phyloP scores from a whole-genome alignment of 1,284 basidiomycete genomes.

The Paramarasmius palmivorus region DNA sequence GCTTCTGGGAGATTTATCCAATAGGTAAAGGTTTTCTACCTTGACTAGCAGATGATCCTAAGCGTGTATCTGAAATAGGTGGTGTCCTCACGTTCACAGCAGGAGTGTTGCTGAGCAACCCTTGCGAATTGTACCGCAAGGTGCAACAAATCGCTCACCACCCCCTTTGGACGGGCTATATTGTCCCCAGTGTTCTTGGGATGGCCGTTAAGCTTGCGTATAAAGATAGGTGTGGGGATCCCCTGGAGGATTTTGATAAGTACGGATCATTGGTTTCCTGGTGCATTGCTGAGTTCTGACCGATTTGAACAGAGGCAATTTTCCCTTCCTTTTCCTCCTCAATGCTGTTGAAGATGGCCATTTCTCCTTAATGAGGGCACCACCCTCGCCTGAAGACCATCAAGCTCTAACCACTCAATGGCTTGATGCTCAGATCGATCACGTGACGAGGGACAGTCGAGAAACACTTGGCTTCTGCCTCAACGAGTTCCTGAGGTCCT shows the following conservation, averaged over 20 bases:
- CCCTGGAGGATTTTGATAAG: constrained; percentile 35
- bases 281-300: constrained; percentile 1
- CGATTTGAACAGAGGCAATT: constrained; percentile 31
- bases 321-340: constrained; percentile 42
- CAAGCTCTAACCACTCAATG: not conserved
- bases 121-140: constrained; percentile 40
- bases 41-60: not conserved
- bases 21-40: constrained; percentile 43
- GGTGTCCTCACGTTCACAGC: constrained; percentile 70
- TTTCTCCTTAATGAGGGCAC: constrained; percentile 47
- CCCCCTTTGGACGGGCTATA: constrained; percentile 64
- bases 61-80: too few relatives aligned
- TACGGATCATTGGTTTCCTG: constrained; percentile 20
- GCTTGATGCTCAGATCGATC: constrained; percentile 2
- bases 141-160: constrained; percentile 55
- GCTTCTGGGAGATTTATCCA: constrained; percentile 62
- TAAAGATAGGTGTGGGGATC: constrained; percentile 32
- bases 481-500: constrained; percentile 37
- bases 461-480: constrained; percentile 44
- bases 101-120: constrained; percentile 52
- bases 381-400: constrained; percentile 26
- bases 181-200: constrained; percentile 60
- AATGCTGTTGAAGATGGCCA: constrained; percentile 51
- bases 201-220: constrained; percentile 37
- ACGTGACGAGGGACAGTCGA: constrained; percentile 20